Conservation (phyloP, 2,329 filamentous ascomycete genomes). For the Aspergillus fijiensis region DNA sequence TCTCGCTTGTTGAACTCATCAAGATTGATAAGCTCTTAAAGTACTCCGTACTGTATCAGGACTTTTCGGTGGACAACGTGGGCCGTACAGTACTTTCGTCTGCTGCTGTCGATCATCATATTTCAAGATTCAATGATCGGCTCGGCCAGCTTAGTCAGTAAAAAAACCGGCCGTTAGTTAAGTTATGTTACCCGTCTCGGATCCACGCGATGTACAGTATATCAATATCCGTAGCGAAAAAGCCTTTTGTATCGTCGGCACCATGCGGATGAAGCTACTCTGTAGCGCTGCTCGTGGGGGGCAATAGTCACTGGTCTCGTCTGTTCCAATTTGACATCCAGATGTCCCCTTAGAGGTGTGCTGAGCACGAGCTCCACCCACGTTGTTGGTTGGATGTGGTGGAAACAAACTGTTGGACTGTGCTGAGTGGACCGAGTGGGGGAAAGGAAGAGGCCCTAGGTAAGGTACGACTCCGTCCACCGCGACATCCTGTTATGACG, state of each 20-base stretch:
- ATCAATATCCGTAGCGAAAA: not conserved
- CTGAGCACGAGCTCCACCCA: not conserved
- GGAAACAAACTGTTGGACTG: conserved; percentile 5
- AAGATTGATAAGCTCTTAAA: not conserved
- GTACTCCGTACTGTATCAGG: not conserved
- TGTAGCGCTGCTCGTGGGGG: not conserved
- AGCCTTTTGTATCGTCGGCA: not conserved
- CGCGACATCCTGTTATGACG: not conserved
- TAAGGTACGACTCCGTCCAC: not conserved
- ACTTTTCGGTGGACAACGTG: not conserved
- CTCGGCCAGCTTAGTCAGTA: not conserved
- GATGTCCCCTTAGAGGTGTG: not conserved
- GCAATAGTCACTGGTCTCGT: not conserved
- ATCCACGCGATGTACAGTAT: not conserved
- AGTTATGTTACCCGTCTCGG: not conserved
- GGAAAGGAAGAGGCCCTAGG: not conserved
- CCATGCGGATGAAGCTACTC: not conserved
- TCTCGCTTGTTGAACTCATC: not conserved
- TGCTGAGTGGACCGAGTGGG: conserved; percentile 2
- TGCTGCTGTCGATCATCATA: not conserved
- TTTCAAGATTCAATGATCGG: not conserved
- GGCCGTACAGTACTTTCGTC: not conserved
- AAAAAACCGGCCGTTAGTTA: not conserved
- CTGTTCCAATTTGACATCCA: not conserved
- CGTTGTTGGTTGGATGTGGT: not conserved